phyloP scores from a whole-genome alignment of 2,329 filamentous ascomycete genomes.

The Colletotrichum zoysiae region DNA sequence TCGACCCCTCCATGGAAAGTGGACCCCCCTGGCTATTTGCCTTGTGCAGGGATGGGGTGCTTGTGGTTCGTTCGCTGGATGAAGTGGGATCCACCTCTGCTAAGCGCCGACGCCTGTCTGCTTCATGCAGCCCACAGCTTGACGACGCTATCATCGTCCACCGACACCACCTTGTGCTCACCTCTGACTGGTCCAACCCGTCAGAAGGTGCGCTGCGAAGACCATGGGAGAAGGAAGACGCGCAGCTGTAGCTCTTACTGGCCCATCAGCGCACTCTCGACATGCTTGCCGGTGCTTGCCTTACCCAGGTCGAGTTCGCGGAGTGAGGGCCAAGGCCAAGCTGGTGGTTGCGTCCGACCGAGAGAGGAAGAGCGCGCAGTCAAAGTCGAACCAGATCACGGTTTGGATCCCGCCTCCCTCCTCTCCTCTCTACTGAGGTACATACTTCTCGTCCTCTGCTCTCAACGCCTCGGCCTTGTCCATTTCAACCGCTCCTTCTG shows the following conservation, averaged over 20 bases:
- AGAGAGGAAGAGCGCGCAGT: slow-evolving; percentile 1
- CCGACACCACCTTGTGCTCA: slow-evolving; percentile 47
- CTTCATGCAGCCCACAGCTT: slow-evolving; percentile 59
- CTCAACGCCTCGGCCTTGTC: slow-evolving; percentile 11
- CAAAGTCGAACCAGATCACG: background rate
- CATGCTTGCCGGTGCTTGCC: slow-evolving; percentile 34
- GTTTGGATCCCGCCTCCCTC: slow-evolving; percentile 18
- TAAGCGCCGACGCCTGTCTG: slow-evolving; percentile 71
- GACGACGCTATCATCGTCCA: slow-evolving; percentile 46
- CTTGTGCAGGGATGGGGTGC: slow-evolving; percentile 51
- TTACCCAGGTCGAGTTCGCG: slow-evolving; percentile 20
- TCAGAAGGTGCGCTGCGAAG: slow-evolving; percentile 38
- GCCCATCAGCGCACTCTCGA: slow-evolving; percentile 35
- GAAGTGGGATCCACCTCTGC: slow-evolving; percentile 57
- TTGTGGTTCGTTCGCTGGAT: slow-evolving; percentile 57
- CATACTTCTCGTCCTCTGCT: background rate
- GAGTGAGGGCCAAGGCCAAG: slow-evolving; percentile 1
- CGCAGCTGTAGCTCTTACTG: slow-evolving; percentile 54
- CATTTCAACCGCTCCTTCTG: background rate
- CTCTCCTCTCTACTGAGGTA: background rate
- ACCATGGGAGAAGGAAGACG: slow-evolving; percentile 51
- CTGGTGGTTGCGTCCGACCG: slow-evolving; percentile 11
- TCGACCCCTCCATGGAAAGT: slow-evolving; percentile 1
- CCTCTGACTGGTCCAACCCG: slow-evolving; percentile 49
- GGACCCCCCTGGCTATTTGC: slow-evolving; percentile 39